These are phyloP conservation scores for Metschnikowia lochheadii DNA, from an alignment of 805 yeast species.

Conservation along the genomic window DNA sequence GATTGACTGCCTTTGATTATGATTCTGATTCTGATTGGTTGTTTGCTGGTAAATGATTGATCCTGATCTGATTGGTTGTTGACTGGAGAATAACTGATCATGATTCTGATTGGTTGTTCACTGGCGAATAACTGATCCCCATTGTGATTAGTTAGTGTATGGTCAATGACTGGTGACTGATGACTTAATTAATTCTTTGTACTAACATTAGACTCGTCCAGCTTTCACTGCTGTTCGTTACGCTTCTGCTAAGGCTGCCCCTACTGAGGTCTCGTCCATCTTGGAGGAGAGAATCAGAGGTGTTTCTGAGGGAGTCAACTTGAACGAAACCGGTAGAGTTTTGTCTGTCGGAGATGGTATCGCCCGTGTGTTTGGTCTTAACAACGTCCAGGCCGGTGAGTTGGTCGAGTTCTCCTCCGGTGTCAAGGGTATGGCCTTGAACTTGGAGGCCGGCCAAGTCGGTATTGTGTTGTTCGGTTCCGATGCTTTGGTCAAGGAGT, in stretches of 20 bases:
- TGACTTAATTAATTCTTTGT: not conserved
- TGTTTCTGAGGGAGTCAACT: conserved; percentile 93
- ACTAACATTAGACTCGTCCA: conserved; percentile 67
- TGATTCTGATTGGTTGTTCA: too few relatives aligned
- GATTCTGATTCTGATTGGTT: too few relatives aligned
- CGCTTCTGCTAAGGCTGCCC: conserved; percentile 96
- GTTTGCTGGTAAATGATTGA: too few relatives aligned
- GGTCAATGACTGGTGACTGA: too few relatives aligned
- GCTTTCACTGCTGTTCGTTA: conserved; percentile 67
- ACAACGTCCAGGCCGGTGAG: conserved; percentile 99
- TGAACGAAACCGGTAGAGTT: conserved; percentile 99
- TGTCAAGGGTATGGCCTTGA: conserved; percentile 99
- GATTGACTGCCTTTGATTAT: too few relatives aligned
- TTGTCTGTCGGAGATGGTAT: conserved; percentile 99
- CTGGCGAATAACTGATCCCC: too few relatives aligned
- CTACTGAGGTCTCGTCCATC: conserved; percentile 98
- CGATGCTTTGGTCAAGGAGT: conserved; percentile 97
- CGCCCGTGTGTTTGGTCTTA: conserved; percentile 99
- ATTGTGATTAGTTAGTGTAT: too few relatives aligned
- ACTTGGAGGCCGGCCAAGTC: conserved; percentile 99
- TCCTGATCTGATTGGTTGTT: too few relatives aligned
- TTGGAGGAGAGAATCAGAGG: conserved; percentile 99
- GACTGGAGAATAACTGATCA: too few relatives aligned
- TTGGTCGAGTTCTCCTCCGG: conserved; percentile 98
- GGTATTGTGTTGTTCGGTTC: conserved; percentile 99